Percentiles rank a stretch among this genome's conserved stretches.
Evolutionary conservation across 2,329 filamentous ascomycete genomes (phyloP).

Genomic region (Ophiocordyceps australis): DNA sequence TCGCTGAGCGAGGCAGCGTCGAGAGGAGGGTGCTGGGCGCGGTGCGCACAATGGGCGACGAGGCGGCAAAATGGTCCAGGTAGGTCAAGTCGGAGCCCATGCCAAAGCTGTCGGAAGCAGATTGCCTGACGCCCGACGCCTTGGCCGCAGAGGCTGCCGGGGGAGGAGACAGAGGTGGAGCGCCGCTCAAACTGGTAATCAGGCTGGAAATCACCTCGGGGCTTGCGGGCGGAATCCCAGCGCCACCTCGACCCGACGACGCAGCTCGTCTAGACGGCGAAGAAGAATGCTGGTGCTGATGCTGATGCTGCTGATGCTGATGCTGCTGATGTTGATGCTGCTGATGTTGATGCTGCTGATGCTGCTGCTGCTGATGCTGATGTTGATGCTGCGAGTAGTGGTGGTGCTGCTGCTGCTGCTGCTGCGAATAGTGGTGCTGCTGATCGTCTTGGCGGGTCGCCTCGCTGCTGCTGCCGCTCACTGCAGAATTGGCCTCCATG

Average conservation of each 20-base stretch:
- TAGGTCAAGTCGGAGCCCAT: conserved; percentile 19
- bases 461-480: too few relatives aligned
- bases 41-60: conserved; percentile 60
- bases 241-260: conserved; percentile 1
- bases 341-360: conserved; percentile 1
- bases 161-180: conserved; percentile 32
- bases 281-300: conserved; percentile 1
- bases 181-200: conserved; percentile 50
- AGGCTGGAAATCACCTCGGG: conserved; percentile 53
- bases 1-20: too few relatives aligned
- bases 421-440: too few relatives aligned
- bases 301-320: conserved; percentile 4
- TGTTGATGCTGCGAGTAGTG: conserved; percentile 1
- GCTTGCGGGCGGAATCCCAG: conserved; percentile 25
- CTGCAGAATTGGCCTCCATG: too few relatives aligned
- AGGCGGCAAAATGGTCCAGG: conserved; percentile 41
- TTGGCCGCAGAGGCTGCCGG: conserved; percentile 25
- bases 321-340: conserved; percentile 1
- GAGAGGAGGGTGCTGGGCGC: conserved; percentile 61
- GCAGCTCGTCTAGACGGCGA: conserved; percentile 2
- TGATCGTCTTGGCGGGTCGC: too few relatives aligned
- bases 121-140: too few relatives aligned
- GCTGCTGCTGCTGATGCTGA: conserved; percentile 1
- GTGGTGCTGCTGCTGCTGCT: conserved; percentile 1
- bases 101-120: too few relatives aligned